These are phyloP conservation scores for Aspergillus neoniger DNA, from an alignment of 2,329 filamentous ascomycete genomes.

Conservation along the genomic window DNA sequence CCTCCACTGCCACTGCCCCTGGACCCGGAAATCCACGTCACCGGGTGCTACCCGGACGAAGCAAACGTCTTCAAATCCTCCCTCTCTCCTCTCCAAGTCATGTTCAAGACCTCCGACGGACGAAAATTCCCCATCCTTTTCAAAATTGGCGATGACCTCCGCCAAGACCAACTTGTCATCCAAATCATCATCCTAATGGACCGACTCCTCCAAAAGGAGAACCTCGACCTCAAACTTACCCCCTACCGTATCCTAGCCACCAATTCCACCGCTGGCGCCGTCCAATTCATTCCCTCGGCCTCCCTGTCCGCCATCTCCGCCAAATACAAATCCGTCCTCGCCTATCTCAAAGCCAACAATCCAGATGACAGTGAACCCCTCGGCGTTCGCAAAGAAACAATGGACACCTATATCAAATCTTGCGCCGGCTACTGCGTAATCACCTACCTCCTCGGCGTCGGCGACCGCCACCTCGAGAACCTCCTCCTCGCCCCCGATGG, in stretches of 20 bases:
- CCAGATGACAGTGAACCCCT: slow-evolving; percentile 79
- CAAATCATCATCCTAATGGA: slow-evolving; percentile 99
- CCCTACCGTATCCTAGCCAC: slow-evolving; percentile 97
- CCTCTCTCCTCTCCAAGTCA: slow-evolving; percentile 84
- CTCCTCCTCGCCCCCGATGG: slow-evolving; percentile 84
- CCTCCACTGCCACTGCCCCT: slow-evolving; percentile 84
- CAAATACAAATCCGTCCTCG: slow-evolving; percentile 77
- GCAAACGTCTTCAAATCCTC: slow-evolving; percentile 95
- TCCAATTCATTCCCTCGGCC: slow-evolving; percentile 88
- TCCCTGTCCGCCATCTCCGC: slow-evolving; percentile 79
- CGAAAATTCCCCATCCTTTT: slow-evolving; percentile 89
- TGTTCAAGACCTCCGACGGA: slow-evolving; percentile 78
- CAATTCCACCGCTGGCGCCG: slow-evolving; percentile 81
- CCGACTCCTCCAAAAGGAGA: slow-evolving; percentile 90
- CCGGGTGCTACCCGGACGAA: slow-evolving; percentile 79
- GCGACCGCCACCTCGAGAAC: slow-evolving; percentile 94
- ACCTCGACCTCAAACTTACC: slow-evolving; percentile 89
- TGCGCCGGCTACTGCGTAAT: slow-evolving; percentile 98
- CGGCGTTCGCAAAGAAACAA: slow-evolving; percentile 84
- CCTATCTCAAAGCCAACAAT: slow-evolving; percentile 86
- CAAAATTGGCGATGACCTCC: slow-evolving; percentile 93
- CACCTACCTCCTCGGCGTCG: slow-evolving; percentile 94
- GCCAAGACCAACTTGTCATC: slow-evolving; percentile 95
- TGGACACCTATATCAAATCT: slow-evolving; percentile 94
- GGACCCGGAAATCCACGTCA: slow-evolving; percentile 78